A percentile compares a stretch with the other conserved stretches of the same genome.
phyloP scores from a whole-genome alignment of 2,329 filamentous ascomycete genomes.

The Penicillium psychrosexuale region DNA sequence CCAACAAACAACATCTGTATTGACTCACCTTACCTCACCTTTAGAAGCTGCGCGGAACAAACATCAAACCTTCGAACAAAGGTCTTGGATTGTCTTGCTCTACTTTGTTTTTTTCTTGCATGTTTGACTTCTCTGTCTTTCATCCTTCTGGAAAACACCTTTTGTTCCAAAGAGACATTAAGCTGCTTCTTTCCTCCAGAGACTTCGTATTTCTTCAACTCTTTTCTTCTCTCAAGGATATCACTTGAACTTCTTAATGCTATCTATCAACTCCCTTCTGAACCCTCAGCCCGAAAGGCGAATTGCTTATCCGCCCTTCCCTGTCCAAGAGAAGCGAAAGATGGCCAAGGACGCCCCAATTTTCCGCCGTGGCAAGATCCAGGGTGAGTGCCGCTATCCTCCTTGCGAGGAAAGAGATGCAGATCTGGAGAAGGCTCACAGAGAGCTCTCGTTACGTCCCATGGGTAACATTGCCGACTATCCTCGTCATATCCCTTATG shows the following conservation, averaged over 20 bases:
- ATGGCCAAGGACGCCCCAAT: constrained; percentile 63
- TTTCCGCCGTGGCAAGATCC: constrained; percentile 59
- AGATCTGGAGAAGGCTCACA: constrained; percentile 56
- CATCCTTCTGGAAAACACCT: constrained; percentile 29
- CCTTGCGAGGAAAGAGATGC: constrained; percentile 68
- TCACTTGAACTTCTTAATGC: constrained; percentile 46
- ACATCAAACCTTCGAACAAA: constrained; percentile 26
- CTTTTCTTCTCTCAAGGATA: constrained; percentile 1
- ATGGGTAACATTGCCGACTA: constrained; percentile 58
- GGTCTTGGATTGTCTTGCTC: constrained; percentile 19
- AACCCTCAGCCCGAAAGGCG: constrained; percentile 54
- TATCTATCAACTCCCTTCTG: constrained; percentile 64
- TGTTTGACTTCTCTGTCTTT: constrained; percentile 13
- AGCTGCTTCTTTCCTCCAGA: constrained; percentile 7
- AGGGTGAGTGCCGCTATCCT: constrained; percentile 68
- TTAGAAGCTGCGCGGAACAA: constrained; percentile 15
- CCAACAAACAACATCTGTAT: constrained; percentile 18
- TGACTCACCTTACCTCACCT: constrained; percentile 10
- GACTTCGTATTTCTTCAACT: constrained; percentile 4
- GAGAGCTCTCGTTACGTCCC: constrained; percentile 64
- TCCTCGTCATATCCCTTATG: constrained; percentile 82
- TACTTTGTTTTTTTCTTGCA: constrained; percentile 10
- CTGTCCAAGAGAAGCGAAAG: constrained; percentile 46
- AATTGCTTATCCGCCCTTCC: constrained; percentile 5
- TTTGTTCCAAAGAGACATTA: constrained; percentile 18